Conservation (phyloP, 2,329 filamentous ascomycete species). For the Colletotrichum sp. region DNA sequence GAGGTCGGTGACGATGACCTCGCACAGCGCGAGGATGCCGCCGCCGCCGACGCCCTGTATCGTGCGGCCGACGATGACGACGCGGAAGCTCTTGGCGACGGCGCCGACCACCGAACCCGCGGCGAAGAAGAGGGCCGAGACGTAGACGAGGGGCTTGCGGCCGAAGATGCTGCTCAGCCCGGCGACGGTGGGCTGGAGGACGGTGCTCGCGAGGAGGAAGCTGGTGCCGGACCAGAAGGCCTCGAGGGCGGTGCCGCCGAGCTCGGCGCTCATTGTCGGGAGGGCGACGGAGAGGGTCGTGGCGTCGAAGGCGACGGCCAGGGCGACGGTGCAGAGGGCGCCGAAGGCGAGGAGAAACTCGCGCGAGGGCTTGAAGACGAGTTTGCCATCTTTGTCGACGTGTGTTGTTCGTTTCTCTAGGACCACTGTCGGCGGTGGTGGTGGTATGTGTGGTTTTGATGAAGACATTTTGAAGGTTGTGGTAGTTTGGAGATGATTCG, state of each 20-base stretch:
- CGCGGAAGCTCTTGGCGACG: slow-evolving; percentile 30
- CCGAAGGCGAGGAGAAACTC: slow-evolving; percentile 53
- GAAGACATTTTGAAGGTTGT: neutral
- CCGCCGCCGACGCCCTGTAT: slow-evolving; percentile 58
- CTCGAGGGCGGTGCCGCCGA: slow-evolving; percentile 61
- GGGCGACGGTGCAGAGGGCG: slow-evolving; percentile 57
- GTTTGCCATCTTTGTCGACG: slow-evolving; percentile 19
- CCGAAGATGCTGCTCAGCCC: slow-evolving; percentile 41
- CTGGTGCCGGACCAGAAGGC: slow-evolving; percentile 76
- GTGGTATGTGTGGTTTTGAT: neutral
- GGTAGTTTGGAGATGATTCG: neutral
- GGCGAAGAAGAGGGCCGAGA: slow-evolving; percentile 35
- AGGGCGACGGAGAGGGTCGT: slow-evolving; percentile 66
- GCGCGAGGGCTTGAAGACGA: slow-evolving; percentile 34
- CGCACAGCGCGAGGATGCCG: slow-evolving; percentile 51
- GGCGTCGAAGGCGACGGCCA: slow-evolving; percentile 70
- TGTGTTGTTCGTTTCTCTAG: neutral
- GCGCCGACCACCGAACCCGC: slow-evolving; percentile 45
- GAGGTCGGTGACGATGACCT: slow-evolving; percentile 51
- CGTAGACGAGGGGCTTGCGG: slow-evolving; percentile 34
- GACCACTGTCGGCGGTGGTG: neutral
- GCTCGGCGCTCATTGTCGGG: slow-evolving; percentile 53
- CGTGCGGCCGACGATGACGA: slow-evolving; percentile 52
- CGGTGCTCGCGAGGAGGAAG: slow-evolving; percentile 70
- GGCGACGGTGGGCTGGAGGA: slow-evolving; percentile 57